Conservation (phyloP, 768 basidiomycete genomes). For the Termitomyces sp. region DNA sequence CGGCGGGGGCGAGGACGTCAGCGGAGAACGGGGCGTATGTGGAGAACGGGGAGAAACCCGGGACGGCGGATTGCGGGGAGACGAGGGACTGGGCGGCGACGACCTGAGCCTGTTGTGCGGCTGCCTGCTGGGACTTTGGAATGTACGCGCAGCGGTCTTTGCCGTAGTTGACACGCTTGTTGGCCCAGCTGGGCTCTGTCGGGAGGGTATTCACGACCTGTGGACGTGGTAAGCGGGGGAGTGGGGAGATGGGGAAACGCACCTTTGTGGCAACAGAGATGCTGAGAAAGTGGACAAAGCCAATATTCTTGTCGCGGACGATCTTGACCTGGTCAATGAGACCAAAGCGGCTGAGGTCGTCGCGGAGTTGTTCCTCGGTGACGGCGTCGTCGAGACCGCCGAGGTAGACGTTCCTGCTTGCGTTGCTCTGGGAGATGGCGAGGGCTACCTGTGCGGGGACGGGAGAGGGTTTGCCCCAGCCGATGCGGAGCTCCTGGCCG, state of each 20-base stretch:
- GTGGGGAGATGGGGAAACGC: conserved; percentile 14
- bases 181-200: conserved; percentile 88
- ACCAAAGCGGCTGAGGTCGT: conserved; percentile 89
- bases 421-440: conserved; percentile 88
- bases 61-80: conserved; percentile 44
- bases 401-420: conserved; percentile 93
- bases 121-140: conserved; percentile 90
- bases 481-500: conserved; percentile 95
- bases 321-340: conserved; percentile 99
- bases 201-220: conserved; percentile 93
- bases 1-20: conserved; percentile 31
- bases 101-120: conserved; percentile 80
- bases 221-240: not conserved
- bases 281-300: conserved; percentile 97
- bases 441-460: conserved; percentile 83
- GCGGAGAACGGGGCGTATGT: conserved; percentile 51
- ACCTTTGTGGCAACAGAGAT: conserved; percentile 96
- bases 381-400: conserved; percentile 87
- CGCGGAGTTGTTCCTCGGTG: conserved; percentile 89
- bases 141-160: conserved; percentile 99
- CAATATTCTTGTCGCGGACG: conserved; percentile 98
- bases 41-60: conserved; percentile 38
- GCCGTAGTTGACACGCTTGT: conserved; percentile 95
- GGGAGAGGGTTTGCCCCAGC: conserved; percentile 94
- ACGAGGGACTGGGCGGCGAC: conserved; percentile 72